Evolutionary conservation across 2,329 filamentous ascomycete genomes (phyloP).

Genomic region (Exophiala sp.): DNA sequence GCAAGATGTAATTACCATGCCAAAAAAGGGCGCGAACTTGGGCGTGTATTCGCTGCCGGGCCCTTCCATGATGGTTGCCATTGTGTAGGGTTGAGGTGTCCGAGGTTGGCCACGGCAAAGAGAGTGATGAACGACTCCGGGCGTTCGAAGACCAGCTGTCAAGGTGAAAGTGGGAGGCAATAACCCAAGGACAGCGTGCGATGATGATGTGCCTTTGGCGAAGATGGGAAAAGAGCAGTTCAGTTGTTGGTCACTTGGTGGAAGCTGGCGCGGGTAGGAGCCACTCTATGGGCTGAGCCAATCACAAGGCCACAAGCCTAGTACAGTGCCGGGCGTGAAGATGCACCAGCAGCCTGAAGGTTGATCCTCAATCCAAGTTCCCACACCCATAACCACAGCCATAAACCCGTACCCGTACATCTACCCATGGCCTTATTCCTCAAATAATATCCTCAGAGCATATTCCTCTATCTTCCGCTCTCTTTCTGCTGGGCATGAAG

Average conservation of each 20-base stretch:
- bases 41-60: constrained; percentile 48
- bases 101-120: not conserved
- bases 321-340: not conserved
- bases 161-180: not conserved
- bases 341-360: not conserved
- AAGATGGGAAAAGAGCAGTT: not conserved
- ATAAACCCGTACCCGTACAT: constrained; percentile 1
- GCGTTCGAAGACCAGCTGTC: not conserved
- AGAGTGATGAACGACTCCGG: not conserved
- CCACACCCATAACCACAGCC: not conserved
- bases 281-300: not conserved
- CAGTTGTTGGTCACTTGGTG: not conserved
- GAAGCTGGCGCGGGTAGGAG: not conserved
- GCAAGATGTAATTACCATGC: constrained; percentile 51
- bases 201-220: not conserved
- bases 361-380: constrained; percentile 6
- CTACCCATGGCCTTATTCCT: constrained; percentile 11
- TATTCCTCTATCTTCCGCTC: constrained; percentile 12
- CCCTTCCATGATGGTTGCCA: constrained; percentile 34
- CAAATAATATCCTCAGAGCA: constrained; percentile 10
- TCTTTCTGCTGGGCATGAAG: constrained; percentile 23
- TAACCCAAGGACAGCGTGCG: no score
- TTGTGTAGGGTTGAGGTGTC: constrained; percentile 9
- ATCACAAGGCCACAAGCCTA: not conserved
- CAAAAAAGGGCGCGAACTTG: constrained; percentile 62